A percentile compares a stretch with the other conserved stretches of the same genome.
Evolutionary conservation across 257 asterid genomes (phyloP).

Genomic region (Linderniella brevidens): DNA sequence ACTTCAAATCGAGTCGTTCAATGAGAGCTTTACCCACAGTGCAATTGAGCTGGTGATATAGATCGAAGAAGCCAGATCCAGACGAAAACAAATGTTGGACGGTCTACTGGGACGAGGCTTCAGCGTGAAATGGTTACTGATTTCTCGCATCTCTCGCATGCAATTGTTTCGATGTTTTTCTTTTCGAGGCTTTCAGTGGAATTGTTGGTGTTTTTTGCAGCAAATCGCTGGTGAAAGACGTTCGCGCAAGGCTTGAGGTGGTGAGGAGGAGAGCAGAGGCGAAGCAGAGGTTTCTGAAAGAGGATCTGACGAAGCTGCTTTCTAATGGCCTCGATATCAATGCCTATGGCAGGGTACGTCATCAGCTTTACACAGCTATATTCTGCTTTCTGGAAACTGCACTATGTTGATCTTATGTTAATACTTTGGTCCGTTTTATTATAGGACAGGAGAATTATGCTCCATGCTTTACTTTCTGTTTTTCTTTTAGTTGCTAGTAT

Average conservation of each 20-base stretch:
- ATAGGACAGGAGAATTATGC: no score
- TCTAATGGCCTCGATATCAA: conserved; percentile 78
- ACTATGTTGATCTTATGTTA: no score
- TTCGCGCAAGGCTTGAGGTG: conserved; percentile 59
- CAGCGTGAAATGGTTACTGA: conserved; percentile 68
- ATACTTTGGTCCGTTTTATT: no score
- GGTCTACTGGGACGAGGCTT: conserved; percentile 72
- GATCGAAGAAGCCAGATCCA: no score
- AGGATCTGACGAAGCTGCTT: conserved; percentile 84
- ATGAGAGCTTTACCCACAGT: no score
- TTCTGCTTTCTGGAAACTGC: neutral
- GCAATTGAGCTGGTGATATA: no score
- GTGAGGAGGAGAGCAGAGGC: conserved; percentile 73
- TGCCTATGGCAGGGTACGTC: conserved; percentile 84
- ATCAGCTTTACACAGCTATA: neutral
- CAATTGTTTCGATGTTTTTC: neutral
- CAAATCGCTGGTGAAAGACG: conserved; percentile 55
- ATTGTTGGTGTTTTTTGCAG: conserved; percentile 20
- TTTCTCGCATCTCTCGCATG: conserved; percentile 9
- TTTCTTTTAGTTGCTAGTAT: no score
- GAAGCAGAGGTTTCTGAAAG: conserved; percentile 77
- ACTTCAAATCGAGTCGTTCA: no score
- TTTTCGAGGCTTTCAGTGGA: neutral
- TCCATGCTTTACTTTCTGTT: no score
- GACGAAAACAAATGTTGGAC: conserved; percentile 48